phyloP scores from a whole-genome alignment of 2,329 filamentous ascomycete genomes.

The Xylariaceae sp. region DNA sequence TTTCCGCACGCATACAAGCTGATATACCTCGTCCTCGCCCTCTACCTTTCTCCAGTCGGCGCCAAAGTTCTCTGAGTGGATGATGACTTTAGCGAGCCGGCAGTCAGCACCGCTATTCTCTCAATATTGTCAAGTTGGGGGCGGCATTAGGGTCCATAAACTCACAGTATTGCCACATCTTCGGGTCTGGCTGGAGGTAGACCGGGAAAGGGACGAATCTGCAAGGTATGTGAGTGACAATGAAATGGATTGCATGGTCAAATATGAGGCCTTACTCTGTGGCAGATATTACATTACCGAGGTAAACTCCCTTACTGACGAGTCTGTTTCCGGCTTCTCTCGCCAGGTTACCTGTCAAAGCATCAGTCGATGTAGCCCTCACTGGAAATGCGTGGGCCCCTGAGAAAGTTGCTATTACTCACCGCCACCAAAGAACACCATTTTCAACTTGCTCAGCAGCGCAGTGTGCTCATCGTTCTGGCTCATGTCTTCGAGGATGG shows the following conservation, averaged over 20 bases:
- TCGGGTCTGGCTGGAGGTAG: conserved; percentile 29
- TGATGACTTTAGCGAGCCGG: conserved; percentile 26
- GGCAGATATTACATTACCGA: conserved; percentile 36
- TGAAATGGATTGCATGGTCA: no score
- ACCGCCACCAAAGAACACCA: conserved; percentile 37
- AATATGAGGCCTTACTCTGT: conserved; percentile 41
- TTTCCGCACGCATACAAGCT: conserved; percentile 36
- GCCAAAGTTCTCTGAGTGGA: conserved; percentile 37
- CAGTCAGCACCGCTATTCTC: conserved; percentile 5
- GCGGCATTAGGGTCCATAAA: background rate
- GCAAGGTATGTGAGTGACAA: background rate
- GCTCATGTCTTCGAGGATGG: conserved; percentile 40
- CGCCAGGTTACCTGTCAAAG: conserved; percentile 32
- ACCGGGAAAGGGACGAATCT: conserved; percentile 34
- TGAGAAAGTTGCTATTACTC: conserved; percentile 8
- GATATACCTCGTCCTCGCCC: conserved; percentile 32
- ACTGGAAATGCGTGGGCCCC: no score
- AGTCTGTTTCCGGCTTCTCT: conserved; percentile 35
- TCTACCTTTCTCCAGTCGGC: conserved; percentile 35
- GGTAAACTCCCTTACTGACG: conserved; percentile 29
- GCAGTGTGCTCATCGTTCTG: conserved; percentile 28
- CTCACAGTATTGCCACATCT: conserved; percentile 38
- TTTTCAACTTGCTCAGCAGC: conserved; percentile 30
- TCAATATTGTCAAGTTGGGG: background rate
- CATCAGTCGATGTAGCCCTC: background rate